Evolutionary conservation across 352 stramenopile species (phyloP), one percentile per base, ranked within the genome.

Genomic region (Phytopythium cucurbitacearum): DNA sequence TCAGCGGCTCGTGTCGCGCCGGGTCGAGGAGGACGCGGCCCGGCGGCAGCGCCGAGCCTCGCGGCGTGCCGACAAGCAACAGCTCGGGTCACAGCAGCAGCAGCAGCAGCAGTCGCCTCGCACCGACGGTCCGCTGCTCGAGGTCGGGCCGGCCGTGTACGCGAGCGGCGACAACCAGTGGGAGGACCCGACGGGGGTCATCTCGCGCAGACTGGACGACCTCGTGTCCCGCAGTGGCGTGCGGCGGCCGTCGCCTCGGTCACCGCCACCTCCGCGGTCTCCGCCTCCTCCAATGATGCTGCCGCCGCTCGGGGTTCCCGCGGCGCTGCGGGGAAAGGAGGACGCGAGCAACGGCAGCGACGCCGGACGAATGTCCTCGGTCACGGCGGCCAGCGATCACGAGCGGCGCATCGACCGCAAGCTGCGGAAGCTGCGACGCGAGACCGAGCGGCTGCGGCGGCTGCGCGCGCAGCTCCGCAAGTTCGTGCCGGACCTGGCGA

Each of bases 1-100:
- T 36, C 67, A 85, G 51, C 65, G 78, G 4, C 57, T 89, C 11
- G 55, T 89, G 36, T 57, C 75, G 7, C 74, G 70, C 10, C 71
- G 71, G 15, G 16, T 73, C 4, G 53, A 58, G 33, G 60, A 71
- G 48, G 63, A 77, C 44, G 64, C 58, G 0, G 69, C 77, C 41
- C 61, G 69, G 1, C 53, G 60, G 1, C 54, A 65, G 36, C 57
- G 48, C 34, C 43, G 59, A 41, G 48, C 15, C 15, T 53, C 48
- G 9, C 37, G 48, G 7, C 37, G 10, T 2, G 48, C 44, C 8
- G 38, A 32, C 12, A 28, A 28, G 21, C 21, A 28, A 28, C 21
- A 28, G 21, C 21, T 28, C 21, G 21, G 21, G 2, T 28, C 21
- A 28, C 40, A 44, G n/a, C 6, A 10, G 1, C 7, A 46, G 4